A percentile compares a stretch with the other conserved stretches of the same genome.
phyloP scores from a whole-genome alignment of 2,329 filamentous ascomycete species.

The Sporothrix humicola region DNA sequence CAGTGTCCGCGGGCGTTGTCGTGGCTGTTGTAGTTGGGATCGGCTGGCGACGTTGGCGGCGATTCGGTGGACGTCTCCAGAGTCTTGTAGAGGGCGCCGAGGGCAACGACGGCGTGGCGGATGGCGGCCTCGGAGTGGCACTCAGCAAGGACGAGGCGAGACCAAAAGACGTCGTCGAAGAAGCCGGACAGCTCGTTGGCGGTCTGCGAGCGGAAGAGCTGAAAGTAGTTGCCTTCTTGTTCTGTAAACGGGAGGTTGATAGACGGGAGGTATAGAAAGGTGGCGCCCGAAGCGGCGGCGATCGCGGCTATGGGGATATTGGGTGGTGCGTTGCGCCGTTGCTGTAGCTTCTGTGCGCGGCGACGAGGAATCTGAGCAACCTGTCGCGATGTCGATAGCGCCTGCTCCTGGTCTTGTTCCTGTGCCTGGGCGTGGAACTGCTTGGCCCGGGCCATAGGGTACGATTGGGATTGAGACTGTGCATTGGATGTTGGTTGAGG shows the following conservation, averaged over 20 bases:
- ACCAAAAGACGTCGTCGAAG: constrained; percentile 71
- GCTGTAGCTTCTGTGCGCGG: constrained; percentile 34
- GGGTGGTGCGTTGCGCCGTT: constrained; percentile 43
- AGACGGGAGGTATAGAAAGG: constrained; percentile 48
- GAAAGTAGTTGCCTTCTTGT: constrained; percentile 64
- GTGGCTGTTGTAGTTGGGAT: constrained; percentile 42
- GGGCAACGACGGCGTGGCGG: constrained; percentile 67
- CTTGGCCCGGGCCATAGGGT: not conserved
- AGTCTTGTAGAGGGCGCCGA: constrained; percentile 71
- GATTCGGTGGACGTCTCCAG: constrained; percentile 63
- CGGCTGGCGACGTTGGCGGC: constrained; percentile 54
- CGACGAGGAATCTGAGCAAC: constrained; percentile 38
- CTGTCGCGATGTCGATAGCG: not conserved
- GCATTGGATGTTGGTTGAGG: not conserved
- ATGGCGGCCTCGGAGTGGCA: constrained; percentile 67
- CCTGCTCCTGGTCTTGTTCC: not conserved
- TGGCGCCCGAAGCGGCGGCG: constrained; percentile 34
- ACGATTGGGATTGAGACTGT: not conserved
- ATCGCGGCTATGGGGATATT: constrained; percentile 45
- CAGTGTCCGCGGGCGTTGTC: constrained; percentile 55
- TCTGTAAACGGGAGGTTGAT: constrained; percentile 54
- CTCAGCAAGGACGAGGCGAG: constrained; percentile 64
- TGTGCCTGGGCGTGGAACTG: constrained; percentile 11
- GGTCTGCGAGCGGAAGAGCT: constrained; percentile 66
- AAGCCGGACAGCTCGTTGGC: constrained; percentile 69